Evolutionary conservation across 2,329 filamentous ascomycete genomes (phyloP), one percentile per base, ranked within the genome.

Genomic region (Penicillium psychrosexuale): DNA sequence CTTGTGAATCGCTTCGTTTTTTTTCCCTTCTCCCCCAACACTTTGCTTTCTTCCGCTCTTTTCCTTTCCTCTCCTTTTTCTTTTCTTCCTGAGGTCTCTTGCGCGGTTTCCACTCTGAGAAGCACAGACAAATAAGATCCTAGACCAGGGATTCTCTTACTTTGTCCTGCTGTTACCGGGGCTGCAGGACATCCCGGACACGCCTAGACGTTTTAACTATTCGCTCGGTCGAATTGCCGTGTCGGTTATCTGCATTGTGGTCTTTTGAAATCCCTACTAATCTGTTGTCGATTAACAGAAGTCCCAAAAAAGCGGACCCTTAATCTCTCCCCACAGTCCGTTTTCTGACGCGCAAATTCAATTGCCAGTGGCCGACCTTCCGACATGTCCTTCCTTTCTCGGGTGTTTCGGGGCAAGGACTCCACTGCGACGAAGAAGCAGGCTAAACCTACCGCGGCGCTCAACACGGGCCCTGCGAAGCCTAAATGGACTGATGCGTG

Each of bases 401-500:
- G 78, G 58, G 78, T 82, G 56, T 83, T 93, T 75, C 91, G 90
- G 80, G 82, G 83, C 77, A 91, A 87, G 77, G 90, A 94, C 77
- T 81, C 81, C 69, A 75, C 78, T 63, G 72, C 77, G 55, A 81
- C 81, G 76, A 92, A 91, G 77, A 83, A 76, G 65, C 65, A 80
- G 61, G 75, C 78, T 52, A 78, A 80, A 58, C 74, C 80, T 59
- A 75, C 82, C 60, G 73, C 80, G 51, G 72, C 77, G 15, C 70
- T 78, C 47, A 74, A 83, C 56, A 76, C 81, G 60, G 75, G 79
- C 27, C 84, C 86, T 36, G 75, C 80, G 58, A 91, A 91, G 75
- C 89, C 89, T 53, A 83, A 82, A 73, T 97, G 91, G 88, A 89
- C 90, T 58, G 89, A 97, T 72, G 89, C 91, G 61, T 99, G 91